Percentiles rank a stretch among this genome's conserved stretches.
Evolutionary conservation across 345 rosid genomes (phyloP).

Genomic region (Kernera saxatilis): DNA sequence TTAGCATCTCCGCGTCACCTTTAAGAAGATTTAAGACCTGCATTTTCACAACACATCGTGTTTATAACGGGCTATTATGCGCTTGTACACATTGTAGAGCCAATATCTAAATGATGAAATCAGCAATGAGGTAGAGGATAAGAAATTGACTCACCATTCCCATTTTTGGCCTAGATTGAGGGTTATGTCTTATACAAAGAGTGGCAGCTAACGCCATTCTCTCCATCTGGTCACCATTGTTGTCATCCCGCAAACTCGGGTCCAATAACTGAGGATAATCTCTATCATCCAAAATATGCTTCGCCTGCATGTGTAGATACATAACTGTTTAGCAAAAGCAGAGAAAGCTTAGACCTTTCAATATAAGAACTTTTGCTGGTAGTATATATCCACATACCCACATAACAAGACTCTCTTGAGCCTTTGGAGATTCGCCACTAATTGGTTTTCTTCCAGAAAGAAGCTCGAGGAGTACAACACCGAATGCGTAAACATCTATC

Average conservation of each 20-base stretch:
- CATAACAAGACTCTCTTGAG: constrained; percentile 80
- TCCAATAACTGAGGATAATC: constrained; percentile 55
- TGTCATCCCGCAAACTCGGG: constrained; percentile 37
- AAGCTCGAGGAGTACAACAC: constrained; percentile 98
- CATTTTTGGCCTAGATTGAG: constrained; percentile 67
- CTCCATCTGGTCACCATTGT: constrained; percentile 51
- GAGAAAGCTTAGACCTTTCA: background rate
- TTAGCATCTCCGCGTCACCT: constrained; percentile 49
- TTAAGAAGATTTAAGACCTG: constrained; percentile 73
- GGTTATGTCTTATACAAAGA: constrained; percentile 66
- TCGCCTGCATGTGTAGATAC: constrained; percentile 49
- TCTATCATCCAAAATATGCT: constrained; percentile 56
- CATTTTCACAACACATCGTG: constrained; percentile 1
- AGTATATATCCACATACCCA: constrained; percentile 72
- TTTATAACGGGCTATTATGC: background rate
- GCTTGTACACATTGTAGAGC: background rate
- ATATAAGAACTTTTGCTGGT: background rate
- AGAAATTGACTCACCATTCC: constrained; percentile 44
- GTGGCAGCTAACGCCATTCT: constrained; percentile 83
- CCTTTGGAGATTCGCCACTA: constrained; percentile 51
- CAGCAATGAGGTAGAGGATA: background rate
- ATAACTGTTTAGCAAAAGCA: background rate
- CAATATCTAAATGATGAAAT: background rate
- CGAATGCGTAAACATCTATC: constrained; percentile 88
- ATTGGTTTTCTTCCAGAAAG: constrained; percentile 87